Evolutionary conservation across 2,329 filamentous ascomycete species (phyloP).

Genomic region (Alternaria sp.): DNA sequence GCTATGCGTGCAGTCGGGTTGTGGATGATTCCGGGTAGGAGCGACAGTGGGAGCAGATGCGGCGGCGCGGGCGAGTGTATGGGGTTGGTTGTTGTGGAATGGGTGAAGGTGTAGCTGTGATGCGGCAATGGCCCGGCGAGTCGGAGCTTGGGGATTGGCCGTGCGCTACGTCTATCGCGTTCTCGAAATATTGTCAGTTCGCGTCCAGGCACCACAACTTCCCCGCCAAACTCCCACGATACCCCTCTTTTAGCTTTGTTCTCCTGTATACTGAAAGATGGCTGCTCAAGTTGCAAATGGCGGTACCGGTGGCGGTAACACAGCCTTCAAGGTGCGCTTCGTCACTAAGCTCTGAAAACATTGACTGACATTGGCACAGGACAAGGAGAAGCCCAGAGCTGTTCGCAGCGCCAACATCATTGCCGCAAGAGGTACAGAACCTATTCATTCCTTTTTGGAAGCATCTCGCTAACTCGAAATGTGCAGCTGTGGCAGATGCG

Average conservation of each 20-base stretch:
- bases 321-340: slow-evolving; percentile 66
- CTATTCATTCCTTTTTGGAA: slow-evolving; percentile 21
- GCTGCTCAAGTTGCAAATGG: slow-evolving; percentile 41
- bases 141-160: slow-evolving; percentile 15
- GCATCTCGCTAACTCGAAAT: slow-evolving; percentile 27
- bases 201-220: slow-evolving; percentile 33
- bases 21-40: background rate
- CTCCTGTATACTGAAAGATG: slow-evolving; percentile 32
- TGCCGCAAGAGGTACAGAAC: slow-evolving; percentile 80
- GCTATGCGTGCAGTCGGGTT: background rate
- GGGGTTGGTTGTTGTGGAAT: slow-evolving; percentile 23
- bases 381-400: slow-evolving; percentile 98
- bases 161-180: slow-evolving; percentile 22
- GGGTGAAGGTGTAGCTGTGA: slow-evolving; percentile 25
- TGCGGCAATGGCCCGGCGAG: slow-evolving; percentile 31
- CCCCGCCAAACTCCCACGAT: slow-evolving; percentile 28
- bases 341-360: slow-evolving; percentile 30
- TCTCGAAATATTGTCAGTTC: slow-evolving; percentile 34
- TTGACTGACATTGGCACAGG: slow-evolving; percentile 57
- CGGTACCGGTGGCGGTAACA: slow-evolving; percentile 61
- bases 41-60: slow-evolving; percentile 2
- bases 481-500: slow-evolving; percentile 88
- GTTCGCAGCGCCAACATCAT: slow-evolving; percentile 97
- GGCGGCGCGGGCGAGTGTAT: background rate
- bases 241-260: slow-evolving; percentile 23